A percentile compares a stretch with the other conserved stretches of the same genome.
phyloP scores from a whole-genome alignment of 1,284 basidiomycete genomes.

The Boletus mariae region DNA sequence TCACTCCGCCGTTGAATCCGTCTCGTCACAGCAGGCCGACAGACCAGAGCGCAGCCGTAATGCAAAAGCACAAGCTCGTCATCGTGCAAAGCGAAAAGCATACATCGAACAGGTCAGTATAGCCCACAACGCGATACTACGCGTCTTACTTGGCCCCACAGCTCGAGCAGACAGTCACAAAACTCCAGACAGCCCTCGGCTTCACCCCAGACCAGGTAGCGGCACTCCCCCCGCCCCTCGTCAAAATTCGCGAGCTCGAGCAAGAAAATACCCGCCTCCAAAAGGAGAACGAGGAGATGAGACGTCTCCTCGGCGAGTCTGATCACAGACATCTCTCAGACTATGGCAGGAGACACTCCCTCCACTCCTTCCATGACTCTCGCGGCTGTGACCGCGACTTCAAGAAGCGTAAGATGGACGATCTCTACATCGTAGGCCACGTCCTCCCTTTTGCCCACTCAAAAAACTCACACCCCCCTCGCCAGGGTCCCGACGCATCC shows the following conservation, averaged over 20 bases:
- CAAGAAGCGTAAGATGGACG: constrained; percentile 60
- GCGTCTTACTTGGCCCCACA: constrained; percentile 30
- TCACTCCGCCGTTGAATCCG: constrained; percentile 37
- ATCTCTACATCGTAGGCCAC: constrained; percentile 52
- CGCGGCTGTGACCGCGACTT: constrained; percentile 56
- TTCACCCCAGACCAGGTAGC: constrained; percentile 67
- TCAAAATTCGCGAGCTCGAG: constrained; percentile 72
- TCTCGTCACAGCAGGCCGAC: constrained; percentile 37
- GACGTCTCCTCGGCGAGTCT: constrained; percentile 52
- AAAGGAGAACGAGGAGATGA: constrained; percentile 66
- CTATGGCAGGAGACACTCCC: constrained; percentile 38
- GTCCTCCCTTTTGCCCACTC: neutral
- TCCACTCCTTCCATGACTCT: constrained; percentile 41
- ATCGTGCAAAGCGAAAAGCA: constrained; percentile 89
- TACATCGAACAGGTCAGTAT: constrained; percentile 78
- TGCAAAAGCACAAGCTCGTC: constrained; percentile 85
- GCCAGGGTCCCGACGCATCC: constrained; percentile 24
- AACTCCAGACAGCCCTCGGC: constrained; percentile 68
- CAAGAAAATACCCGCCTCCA: constrained; percentile 65
- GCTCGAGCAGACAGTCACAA: constrained; percentile 79
- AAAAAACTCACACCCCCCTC: neutral
- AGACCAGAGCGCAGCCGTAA: constrained; percentile 77
- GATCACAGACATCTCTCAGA: constrained; percentile 39
- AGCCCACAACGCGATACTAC: constrained; percentile 6
- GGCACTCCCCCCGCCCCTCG: constrained; percentile 61